A percentile compares a stretch with the other conserved stretches of the same genome.
phyloP scores from a whole-genome alignment of 2,329 filamentous ascomycete genomes.

The Diaporthe citrichinensis region DNA sequence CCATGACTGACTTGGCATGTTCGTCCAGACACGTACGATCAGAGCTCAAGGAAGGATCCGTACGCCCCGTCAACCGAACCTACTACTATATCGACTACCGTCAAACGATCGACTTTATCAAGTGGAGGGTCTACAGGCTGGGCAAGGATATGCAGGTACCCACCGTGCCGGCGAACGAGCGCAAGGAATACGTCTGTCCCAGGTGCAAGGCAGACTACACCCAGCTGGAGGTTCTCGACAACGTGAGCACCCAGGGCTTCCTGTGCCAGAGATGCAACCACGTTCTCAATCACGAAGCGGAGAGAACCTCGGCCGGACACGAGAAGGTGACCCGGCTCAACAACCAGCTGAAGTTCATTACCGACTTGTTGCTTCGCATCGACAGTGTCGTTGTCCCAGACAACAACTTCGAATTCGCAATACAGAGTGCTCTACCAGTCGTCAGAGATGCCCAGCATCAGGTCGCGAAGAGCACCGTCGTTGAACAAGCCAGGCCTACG shows the following conservation, averaged over 20 bases:
- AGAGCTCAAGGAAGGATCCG: conserved; percentile 85
- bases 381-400: conserved; percentile 82
- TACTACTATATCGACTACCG: conserved; percentile 99
- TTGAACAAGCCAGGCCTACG: conserved; percentile 72
- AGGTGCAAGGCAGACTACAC: conserved; percentile 90
- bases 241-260: conserved; percentile 79
- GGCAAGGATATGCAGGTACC: conserved; percentile 90
- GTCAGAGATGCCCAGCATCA: conserved; percentile 77
- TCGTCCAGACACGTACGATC: conserved; percentile 75
- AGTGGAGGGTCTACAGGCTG: conserved; percentile 91
- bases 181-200: conserved; percentile 91
- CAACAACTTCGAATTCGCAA: conserved; percentile 79
- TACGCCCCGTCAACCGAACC: conserved; percentile 85
- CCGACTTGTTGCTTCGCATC: conserved; percentile 81
- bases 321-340: conserved; percentile 83
- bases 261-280: conserved; percentile 84
- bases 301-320: conserved; percentile 78
- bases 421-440: conserved; percentile 74
- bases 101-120: conserved; percentile 94
- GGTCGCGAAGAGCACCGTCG: conserved; percentile 70
- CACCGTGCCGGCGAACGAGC: conserved; percentile 83
- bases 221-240: conserved; percentile 88
- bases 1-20: conserved; percentile 35
- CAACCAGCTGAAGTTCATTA: conserved; percentile 84
- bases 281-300: conserved; percentile 74